Conservation (phyloP, 2,329 filamentous ascomycete genomes). For the Aspergillus sp. region DNA sequence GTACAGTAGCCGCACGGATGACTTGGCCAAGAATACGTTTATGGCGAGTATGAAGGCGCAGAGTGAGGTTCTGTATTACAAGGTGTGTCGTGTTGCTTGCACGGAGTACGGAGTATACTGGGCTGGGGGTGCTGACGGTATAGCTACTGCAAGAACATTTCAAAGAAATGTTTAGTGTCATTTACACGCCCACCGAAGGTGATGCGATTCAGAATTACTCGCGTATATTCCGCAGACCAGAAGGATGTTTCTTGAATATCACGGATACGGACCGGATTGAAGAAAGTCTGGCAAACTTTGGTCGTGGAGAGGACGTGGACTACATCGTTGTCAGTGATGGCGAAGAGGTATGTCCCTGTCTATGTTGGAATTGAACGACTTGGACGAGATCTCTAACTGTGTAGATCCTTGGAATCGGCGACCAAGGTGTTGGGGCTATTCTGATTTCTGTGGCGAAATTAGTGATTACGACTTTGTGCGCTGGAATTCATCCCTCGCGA, state of each 20-base stretch:
- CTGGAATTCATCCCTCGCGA: constrained; percentile 72
- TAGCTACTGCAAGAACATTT: constrained; percentile 68
- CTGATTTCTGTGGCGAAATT: constrained; percentile 79
- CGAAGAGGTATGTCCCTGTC: constrained; percentile 33
- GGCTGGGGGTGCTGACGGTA: neutral
- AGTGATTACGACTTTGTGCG: constrained; percentile 72
- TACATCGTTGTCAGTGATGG: constrained; percentile 78
- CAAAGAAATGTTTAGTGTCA: constrained; percentile 81
- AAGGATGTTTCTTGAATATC: constrained; percentile 75
- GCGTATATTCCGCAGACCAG: constrained; percentile 64
- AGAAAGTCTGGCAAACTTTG: constrained; percentile 60
- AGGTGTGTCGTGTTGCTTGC: constrained; percentile 38
- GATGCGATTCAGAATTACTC: constrained; percentile 84
- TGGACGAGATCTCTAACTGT: constrained; percentile 17
- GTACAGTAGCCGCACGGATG: constrained; percentile 54
- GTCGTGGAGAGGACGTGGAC: constrained; percentile 65
- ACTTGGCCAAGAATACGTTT: constrained; percentile 79
- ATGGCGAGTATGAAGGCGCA: constrained; percentile 78
- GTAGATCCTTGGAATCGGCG: constrained; percentile 78
- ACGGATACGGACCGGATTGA: constrained; percentile 58
- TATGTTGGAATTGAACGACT: no score
- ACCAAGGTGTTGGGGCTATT: constrained; percentile 78
- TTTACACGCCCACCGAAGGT: constrained; percentile 85
- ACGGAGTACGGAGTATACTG: neutral
- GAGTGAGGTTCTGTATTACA: constrained; percentile 75